These are phyloP conservation scores for Rhododendron molle DNA, from an alignment of 148 eudicot genomes.

Conservation along the genomic window DNA sequence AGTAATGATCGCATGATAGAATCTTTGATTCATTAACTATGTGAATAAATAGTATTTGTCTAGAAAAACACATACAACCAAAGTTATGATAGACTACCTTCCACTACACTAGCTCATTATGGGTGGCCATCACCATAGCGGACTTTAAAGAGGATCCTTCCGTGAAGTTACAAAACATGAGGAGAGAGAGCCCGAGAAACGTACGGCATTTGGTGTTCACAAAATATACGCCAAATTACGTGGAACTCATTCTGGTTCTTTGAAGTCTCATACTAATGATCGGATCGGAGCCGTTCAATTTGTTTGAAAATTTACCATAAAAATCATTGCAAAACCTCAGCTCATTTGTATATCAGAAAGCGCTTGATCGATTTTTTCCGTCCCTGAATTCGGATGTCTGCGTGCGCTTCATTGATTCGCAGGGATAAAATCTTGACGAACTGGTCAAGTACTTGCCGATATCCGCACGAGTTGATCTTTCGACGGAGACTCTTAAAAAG, in stretches of 20 bases:
- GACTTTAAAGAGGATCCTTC: background rate
- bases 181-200: background rate
- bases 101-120: slow-evolving; percentile 5
- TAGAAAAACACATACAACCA: background rate
- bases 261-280: background rate
- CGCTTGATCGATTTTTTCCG: too few relatives aligned
- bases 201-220: background rate
- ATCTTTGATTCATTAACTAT: background rate
- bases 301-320: too few relatives aligned
- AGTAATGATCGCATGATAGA: background rate
- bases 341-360: background rate
- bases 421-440: background rate
- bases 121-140: slow-evolving; percentile 12
- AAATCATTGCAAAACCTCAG: background rate
- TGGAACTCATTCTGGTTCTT: too few relatives aligned
- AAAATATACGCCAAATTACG: background rate
- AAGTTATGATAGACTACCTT: background rate
- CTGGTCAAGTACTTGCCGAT: background rate
- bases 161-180: background rate
- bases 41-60: background rate
- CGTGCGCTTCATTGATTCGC: background rate
- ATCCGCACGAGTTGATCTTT: background rate
- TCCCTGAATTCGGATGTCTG: background rate
- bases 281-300: background rate
- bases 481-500: too few relatives aligned